Evolutionary conservation across 805 yeast species (phyloP).

Genomic region (Candida chauliodis): DNA sequence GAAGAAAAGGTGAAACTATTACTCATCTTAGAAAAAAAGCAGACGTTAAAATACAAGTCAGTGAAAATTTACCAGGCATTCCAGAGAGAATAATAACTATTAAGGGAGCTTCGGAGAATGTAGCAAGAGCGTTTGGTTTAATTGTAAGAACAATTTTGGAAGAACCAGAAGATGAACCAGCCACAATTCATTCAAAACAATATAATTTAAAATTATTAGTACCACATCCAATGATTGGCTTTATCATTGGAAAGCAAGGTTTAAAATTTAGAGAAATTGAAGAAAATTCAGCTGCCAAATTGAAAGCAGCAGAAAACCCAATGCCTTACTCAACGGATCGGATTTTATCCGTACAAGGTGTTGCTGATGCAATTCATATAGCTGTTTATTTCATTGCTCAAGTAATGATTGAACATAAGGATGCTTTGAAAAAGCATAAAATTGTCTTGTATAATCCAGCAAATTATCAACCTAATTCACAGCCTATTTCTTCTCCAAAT

Average conservation of each 20-base stretch:
- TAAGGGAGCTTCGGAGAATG: slow-evolving; percentile 71
- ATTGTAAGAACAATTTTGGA: slow-evolving; percentile 63
- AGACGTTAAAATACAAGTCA: slow-evolving; percentile 62
- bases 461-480: slow-evolving; percentile 24
- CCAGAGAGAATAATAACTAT: slow-evolving; percentile 74
- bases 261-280: slow-evolving; percentile 75
- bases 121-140: slow-evolving; percentile 78
- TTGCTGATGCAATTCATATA: slow-evolving; percentile 82
- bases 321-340: slow-evolving; percentile 78
- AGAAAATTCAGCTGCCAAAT: slow-evolving; percentile 72
- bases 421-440: slow-evolving; percentile 49
- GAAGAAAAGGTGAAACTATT: slow-evolving; percentile 76
- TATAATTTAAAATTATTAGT: slow-evolving; percentile 59
- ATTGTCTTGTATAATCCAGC: slow-evolving; percentile 59
- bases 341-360: slow-evolving; percentile 66
- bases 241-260: slow-evolving; percentile 76
- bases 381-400: slow-evolving; percentile 74
- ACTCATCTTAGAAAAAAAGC: slow-evolving; percentile 61
- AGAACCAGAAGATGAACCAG: slow-evolving; percentile 64
- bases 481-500: slow-evolving; percentile 4
- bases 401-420: slow-evolving; percentile 60
- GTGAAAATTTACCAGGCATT: slow-evolving; percentile 67
- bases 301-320: slow-evolving; percentile 69
- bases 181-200: slow-evolving; percentile 50
- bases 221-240: slow-evolving; percentile 79